Evolutionary conservation across 805 yeast species (phyloP).

Genomic region (Tetrapisispora namnaoensis): DNA sequence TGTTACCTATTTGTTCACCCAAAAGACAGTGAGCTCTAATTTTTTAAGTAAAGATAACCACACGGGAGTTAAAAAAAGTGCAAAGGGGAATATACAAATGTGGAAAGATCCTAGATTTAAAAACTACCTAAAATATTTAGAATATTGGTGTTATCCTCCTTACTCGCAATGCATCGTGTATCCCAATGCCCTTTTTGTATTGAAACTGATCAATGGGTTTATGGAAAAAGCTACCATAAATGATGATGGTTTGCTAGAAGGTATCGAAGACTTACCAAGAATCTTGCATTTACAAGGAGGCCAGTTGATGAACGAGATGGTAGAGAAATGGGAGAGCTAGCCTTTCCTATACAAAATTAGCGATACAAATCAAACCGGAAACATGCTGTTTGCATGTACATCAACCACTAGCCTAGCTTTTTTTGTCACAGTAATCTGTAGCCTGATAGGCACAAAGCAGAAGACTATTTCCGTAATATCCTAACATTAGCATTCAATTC

Average conservation of each 20-base stretch:
- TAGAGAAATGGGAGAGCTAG: slow-evolving; percentile 43
- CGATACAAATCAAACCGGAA: too few relatives aligned
- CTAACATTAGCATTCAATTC: too few relatives aligned
- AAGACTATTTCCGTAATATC: too few relatives aligned
- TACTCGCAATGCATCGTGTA: slow-evolving; percentile 44
- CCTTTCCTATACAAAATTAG: too few relatives aligned
- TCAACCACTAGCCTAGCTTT: too few relatives aligned
- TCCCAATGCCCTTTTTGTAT: slow-evolving; percentile 80
- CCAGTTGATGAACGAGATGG: slow-evolving; percentile 61
- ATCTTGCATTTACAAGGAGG: slow-evolving; percentile 32
- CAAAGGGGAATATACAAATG: slow-evolving; percentile 23
- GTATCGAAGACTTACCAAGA: slow-evolving; percentile 46
- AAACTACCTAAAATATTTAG: slow-evolving; percentile 67
- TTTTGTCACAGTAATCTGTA: too few relatives aligned
- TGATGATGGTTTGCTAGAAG: slow-evolving; percentile 36
- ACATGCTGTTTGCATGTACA: too few relatives aligned
- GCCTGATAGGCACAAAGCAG: too few relatives aligned
- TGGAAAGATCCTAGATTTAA: slow-evolving; percentile 58
- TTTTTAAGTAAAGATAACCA: neutral
- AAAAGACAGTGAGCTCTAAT: slow-evolving; percentile 32
- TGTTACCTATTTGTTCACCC: slow-evolving; percentile 68
- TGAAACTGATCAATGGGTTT: slow-evolving; percentile 42
- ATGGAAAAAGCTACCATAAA: slow-evolving; percentile 31
- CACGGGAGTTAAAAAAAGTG: neutral
- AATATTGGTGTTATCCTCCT: slow-evolving; percentile 74